phyloP scores from a whole-genome alignment of 140 eudicot genomes.

The Cichorium intybus region DNA sequence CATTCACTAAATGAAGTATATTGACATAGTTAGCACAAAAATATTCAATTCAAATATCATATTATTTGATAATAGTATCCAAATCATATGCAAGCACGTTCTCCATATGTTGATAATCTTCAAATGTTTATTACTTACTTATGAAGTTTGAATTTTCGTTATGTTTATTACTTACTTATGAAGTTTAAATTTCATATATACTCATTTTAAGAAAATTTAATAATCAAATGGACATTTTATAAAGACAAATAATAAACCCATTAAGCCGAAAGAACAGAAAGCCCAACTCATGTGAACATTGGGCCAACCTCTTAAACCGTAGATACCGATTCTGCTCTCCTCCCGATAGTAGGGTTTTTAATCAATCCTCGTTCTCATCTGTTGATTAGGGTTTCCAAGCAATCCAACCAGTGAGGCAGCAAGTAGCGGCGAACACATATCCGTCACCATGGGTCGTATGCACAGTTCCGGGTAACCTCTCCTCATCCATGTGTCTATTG shows the following conservation, averaged over 20 bases:
- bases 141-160: too few relatives aligned
- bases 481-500: background rate
- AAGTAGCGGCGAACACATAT: slow-evolving; percentile 6
- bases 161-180: too few relatives aligned
- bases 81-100: too few relatives aligned
- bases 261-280: background rate
- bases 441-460: slow-evolving; percentile 44
- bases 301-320: background rate
- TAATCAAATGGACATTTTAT: background rate
- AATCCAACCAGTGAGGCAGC: background rate
- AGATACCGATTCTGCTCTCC: background rate
- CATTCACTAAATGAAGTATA: too few relatives aligned
- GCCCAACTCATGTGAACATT: background rate
- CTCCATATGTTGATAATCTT: too few relatives aligned
- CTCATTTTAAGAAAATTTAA: too few relatives aligned
- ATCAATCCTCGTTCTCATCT: background rate
- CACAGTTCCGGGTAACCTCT: slow-evolving; percentile 28
- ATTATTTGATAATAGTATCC: too few relatives aligned
- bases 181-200: too few relatives aligned
- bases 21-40: too few relatives aligned
- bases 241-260: background rate
- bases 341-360: background rate
- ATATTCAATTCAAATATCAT: too few relatives aligned
- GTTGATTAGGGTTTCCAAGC: slow-evolving; percentile 10
- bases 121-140: too few relatives aligned